Percentiles rank a stretch among this genome's conserved stretches.
Conservation (phyloP, 2,329 filamentous ascomycete genomes). For the Penicillium sp. region DNA sequence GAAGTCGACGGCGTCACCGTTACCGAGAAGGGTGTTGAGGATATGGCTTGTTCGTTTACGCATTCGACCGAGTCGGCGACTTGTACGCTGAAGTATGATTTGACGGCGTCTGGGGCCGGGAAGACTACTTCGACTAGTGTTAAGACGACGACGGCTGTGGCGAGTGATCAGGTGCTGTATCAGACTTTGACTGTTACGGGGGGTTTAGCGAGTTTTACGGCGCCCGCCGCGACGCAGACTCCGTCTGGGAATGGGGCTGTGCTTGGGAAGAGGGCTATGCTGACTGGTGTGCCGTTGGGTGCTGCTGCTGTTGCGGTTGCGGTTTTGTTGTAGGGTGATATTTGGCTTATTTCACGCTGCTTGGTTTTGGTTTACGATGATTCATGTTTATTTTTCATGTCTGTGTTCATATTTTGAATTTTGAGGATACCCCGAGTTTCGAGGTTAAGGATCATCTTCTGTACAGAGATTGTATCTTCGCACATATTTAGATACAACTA, state of each 20-base stretch:
- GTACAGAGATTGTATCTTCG: background rate
- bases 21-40: background rate
- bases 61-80: slow-evolving; percentile 2
- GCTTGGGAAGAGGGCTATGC: background rate
- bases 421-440: background rate
- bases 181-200: slow-evolving; percentile 4
- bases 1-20: background rate
- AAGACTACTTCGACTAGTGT: background rate
- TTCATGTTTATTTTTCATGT: background rate
- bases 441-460: background rate
- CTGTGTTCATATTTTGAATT: background rate
- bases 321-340: background rate
- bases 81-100: background rate
- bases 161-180: background rate
- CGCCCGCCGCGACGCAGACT: background rate
- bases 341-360: background rate
- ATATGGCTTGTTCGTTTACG: background rate
- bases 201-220: background rate
- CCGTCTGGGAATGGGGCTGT: background rate
- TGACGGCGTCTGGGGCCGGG: background rate
- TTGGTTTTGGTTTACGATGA: background rate
- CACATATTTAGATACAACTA: too few relatives aligned
- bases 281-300: background rate
- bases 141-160: background rate
- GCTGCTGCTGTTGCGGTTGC: background rate